These are phyloP conservation scores for Alternaria hordeiaustralica DNA, from an alignment of 2,329 filamentous ascomycete species.

Conservation along the genomic window DNA sequence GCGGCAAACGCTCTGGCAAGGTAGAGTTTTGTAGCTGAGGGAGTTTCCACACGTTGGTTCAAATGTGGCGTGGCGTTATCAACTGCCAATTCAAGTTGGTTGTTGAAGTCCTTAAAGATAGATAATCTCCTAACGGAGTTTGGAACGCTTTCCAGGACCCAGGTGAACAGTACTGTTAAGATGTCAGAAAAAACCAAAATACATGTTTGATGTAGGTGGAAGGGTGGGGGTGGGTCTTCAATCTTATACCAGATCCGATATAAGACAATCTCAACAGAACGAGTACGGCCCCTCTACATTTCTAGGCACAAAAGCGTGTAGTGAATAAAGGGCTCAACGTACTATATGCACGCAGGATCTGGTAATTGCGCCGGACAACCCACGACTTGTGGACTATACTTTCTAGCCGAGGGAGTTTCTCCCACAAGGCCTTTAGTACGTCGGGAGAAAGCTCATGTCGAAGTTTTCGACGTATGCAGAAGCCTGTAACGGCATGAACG, in stretches of 20 bases:
- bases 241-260: too few species aligned
- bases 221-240: background rate
- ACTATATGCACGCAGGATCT: conserved; percentile 20
- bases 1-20: conserved; percentile 25
- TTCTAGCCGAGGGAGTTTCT: conserved; percentile 28
- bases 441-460: conserved; percentile 22
- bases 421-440: conserved; percentile 23
- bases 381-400: conserved; percentile 28
- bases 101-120: conserved; percentile 28
- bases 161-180: conserved; percentile 24
- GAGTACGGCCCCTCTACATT: too few species aligned
- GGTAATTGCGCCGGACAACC: conserved; percentile 15
- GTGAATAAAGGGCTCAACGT: conserved; percentile 16
- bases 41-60: conserved; percentile 18
- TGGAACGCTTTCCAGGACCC: conserved; percentile 23
- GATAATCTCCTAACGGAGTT: conserved; percentile 28
- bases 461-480: conserved; percentile 27
- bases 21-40: conserved; percentile 20
- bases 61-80: conserved; percentile 22
- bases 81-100: conserved; percentile 24
- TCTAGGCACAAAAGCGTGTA: background rate
- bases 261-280: too few species aligned
- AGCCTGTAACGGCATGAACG: conserved; percentile 26
- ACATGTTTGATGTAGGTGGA: conserved; percentile 15
- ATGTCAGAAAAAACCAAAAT: conserved; percentile 17